Base-by-base conservation (phyloP, 148 eudicot genomes). In the Cornus kousa region DNA sequence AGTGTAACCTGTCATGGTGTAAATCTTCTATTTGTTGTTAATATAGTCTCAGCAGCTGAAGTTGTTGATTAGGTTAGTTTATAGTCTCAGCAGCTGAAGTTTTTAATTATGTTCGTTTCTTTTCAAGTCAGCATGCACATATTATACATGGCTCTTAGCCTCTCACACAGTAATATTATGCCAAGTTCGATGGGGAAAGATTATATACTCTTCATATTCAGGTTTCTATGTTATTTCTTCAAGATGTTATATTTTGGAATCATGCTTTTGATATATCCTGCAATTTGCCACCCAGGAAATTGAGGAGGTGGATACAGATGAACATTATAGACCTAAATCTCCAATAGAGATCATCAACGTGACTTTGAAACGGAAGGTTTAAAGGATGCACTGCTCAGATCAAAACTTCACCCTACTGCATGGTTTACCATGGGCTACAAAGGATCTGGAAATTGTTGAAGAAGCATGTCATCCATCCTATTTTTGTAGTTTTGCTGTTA, bases 271-370 rank as follows among this genome's bases (percentile, higher is more conserved):
- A 62, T 62, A 20, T 62, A 7, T 48, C 53, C 53, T 62, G 66
- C 66, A 62, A 62, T 20, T 17, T 20, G 23, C 24, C 19, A 20
- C 66, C 24, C 84, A 95, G 98, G 98, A 95, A 95, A 95, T 95
- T 71, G 98, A 95, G 87, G 97, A 95, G 87, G 95, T 90, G 78
- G 98, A 95, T 83, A 95, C 98, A 0, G 97, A 95, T 74, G 94
- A 93, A 68, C 98, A 93, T 78, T 95, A 87, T 83, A 88, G 85
- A 48, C 98, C 98, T 11, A 95, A 93, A 83, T 83, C 96, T 57
- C 86, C 92, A 73, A 88, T 95, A 60, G 88, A 85, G 77, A 95
- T 95, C 23, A 86, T 80, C 68, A 87, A 91, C 22, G 92, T 95
- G 75, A 85, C 87, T 39, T 85, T 95, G 76, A 88, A 95, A 82